Conservation (phyloP, 2,329 filamentous ascomycete species). For the Verticillium tricorpus region DNA sequence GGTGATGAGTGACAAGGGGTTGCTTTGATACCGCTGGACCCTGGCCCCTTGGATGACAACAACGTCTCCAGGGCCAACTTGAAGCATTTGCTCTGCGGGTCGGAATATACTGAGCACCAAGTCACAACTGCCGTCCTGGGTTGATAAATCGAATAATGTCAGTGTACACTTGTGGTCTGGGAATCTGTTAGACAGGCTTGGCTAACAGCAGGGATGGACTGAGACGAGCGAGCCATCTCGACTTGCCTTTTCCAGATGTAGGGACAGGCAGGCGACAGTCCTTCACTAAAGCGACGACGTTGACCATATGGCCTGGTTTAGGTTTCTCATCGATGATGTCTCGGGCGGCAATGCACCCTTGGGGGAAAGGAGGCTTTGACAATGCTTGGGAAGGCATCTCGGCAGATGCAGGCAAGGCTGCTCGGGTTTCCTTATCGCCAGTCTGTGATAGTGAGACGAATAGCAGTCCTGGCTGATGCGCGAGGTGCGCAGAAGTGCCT, state of each 20-base stretch:
- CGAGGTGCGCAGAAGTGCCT: too few relatives aligned
- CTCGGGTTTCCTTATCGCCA: neutral
- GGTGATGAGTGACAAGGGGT: slow-evolving; percentile 38
- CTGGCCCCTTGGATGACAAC: slow-evolving; percentile 21
- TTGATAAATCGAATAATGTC: slow-evolving; percentile 55
- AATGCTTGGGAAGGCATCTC: neutral
- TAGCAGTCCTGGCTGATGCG: too few relatives aligned
- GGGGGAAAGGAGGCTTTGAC: slow-evolving; percentile 22
- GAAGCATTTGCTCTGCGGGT: slow-evolving; percentile 42
- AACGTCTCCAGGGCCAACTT: slow-evolving; percentile 33
- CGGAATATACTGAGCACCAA: slow-evolving; percentile 59
- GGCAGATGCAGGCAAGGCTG: neutral
- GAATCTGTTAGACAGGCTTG: neutral
- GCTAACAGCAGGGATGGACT: slow-evolving; percentile 4
- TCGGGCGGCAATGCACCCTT: slow-evolving; percentile 34
- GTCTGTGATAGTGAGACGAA: neutral
- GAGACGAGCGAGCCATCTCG: neutral
- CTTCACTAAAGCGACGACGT: slow-evolving; percentile 66
- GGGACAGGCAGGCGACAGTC: slow-evolving; percentile 53
- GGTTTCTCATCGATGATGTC: slow-evolving; percentile 37
- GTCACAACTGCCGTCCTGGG: slow-evolving; percentile 34
- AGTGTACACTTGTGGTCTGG: slow-evolving; percentile 58
- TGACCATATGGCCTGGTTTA: slow-evolving; percentile 33
- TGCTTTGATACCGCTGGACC: slow-evolving; percentile 33
- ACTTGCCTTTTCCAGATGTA: slow-evolving; percentile 48